These are phyloP conservation scores for Suillus paluster DNA, from an alignment of 768 basidiomycete species.

Conservation along the genomic window DNA sequence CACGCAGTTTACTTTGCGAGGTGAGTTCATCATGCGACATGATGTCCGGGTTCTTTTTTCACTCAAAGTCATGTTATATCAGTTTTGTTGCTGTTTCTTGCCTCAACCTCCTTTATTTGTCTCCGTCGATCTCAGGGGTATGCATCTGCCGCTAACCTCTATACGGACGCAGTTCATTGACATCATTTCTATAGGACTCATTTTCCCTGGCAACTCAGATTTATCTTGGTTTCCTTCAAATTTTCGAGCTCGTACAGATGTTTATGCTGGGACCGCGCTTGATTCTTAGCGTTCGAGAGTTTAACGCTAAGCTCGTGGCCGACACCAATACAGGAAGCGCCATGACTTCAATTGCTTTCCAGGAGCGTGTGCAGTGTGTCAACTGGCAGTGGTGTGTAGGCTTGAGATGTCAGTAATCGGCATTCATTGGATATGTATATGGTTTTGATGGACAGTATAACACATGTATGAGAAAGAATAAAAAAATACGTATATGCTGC, in stretches of 20 bases:
- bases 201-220: neutral
- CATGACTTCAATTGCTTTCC: neutral
- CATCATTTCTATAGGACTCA: neutral
- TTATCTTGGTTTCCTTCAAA: neutral
- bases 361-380: neutral
- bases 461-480: conserved; percentile 30
- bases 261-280: neutral
- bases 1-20: too few relatives aligned
- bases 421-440: conserved; percentile 28
- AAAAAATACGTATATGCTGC: conserved; percentile 20
- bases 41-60: too few relatives aligned
- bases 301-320: neutral
- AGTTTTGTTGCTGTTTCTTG: too few relatives aligned
- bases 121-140: too few relatives aligned
- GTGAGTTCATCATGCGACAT: too few relatives aligned
- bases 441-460: conserved; percentile 26
- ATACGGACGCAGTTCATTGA: too few relatives aligned
- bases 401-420: neutral
- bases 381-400: neutral
- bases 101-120: too few relatives aligned
- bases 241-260: neutral
- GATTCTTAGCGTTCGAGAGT: neutral
- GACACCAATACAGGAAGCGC: neutral
- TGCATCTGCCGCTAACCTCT: too few relatives aligned
- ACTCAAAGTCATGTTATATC: too few relatives aligned